Percentiles rank a stretch among this genome's conserved stretches.
Evolutionary conservation across 148 eudicot genomes (phyloP).

Genomic region (Rhododendron simsii): DNA sequence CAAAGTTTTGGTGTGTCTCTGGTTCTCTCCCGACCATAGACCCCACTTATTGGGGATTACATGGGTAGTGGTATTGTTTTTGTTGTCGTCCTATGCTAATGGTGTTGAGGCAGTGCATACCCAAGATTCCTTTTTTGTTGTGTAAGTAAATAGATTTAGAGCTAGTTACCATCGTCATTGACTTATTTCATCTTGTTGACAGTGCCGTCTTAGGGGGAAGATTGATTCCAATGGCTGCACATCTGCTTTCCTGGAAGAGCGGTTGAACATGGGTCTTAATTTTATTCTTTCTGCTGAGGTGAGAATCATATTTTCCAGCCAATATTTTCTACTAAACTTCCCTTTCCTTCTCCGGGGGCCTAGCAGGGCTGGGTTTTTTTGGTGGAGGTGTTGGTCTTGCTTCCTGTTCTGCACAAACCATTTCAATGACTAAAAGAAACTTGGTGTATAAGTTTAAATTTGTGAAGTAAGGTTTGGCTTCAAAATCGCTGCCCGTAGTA

Average conservation of each 20-base stretch:
- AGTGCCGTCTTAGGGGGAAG: conserved; percentile 95
- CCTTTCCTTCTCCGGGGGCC: not conserved
- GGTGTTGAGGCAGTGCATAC: not conserved
- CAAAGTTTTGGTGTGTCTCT: not conserved
- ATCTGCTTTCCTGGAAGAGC: conserved; percentile 80
- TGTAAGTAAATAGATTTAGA: not conserved
- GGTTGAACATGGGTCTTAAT: conserved; percentile 78
- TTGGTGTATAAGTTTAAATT: not conserved
- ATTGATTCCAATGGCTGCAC: conserved; percentile 85
- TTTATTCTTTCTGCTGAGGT: conserved; percentile 95
- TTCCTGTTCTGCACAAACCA: not conserved
- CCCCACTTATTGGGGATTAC: not conserved
- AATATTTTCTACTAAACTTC: not conserved
- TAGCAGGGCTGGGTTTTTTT: not conserved
- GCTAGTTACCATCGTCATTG: not conserved
- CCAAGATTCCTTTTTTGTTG: not conserved
- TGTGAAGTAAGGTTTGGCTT: not conserved
- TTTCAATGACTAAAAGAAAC: not conserved
- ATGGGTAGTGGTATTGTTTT: not conserved
- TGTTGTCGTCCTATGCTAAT: not conserved
- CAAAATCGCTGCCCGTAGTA: not conserved
- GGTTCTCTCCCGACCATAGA: not conserved
- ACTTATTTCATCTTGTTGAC: conserved; percentile 10
- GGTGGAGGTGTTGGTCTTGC: not conserved
- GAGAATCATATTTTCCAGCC: conserved; percentile 12